phyloP scores from a whole-genome alignment of 805 yeast species.

The Grigorovia jiainica region DNA sequence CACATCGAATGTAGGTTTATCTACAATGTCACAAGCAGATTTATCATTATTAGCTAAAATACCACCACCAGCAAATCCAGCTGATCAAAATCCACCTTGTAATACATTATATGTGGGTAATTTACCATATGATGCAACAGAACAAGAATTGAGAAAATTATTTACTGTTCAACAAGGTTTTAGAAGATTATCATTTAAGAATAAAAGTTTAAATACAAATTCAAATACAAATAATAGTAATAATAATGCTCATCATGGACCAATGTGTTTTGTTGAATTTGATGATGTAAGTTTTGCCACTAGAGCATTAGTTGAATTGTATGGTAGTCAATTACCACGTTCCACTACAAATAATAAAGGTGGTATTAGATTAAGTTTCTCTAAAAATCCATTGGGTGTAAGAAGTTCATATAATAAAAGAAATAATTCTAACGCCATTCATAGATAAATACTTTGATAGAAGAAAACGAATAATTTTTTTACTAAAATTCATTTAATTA shows the following conservation, averaged over 20 bases:
- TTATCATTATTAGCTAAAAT: conserved; percentile 61
- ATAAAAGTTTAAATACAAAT: conserved; percentile 38
- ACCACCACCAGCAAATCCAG: conserved; percentile 91
- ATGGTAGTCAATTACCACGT: conserved; percentile 80
- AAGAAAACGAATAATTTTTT: no score
- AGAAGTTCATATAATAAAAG: conserved; percentile 51
- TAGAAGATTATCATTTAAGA: conserved; percentile 80
- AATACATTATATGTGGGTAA: conserved; percentile 92
- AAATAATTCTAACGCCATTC: conserved; percentile 19
- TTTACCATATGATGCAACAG: conserved; percentile 91
- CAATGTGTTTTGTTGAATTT: conserved; percentile 97
- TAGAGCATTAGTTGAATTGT: conserved; percentile 79
- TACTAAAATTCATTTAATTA: no score
- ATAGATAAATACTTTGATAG: no score
- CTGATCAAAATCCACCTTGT: conserved; percentile 97
- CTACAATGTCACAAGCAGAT: conserved; percentile 37
- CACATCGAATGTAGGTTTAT: conserved; percentile 3
- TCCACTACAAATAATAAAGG: conserved; percentile 53
- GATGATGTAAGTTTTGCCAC: conserved; percentile 90
- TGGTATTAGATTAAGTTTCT: conserved; percentile 83
- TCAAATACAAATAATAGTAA: no score
- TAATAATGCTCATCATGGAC: conserved; percentile 54
- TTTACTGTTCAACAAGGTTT: conserved; percentile 85
- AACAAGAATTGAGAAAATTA: conserved; percentile 73
- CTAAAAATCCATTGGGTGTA: conserved; percentile 95